Percentiles rank a stretch among this genome's conserved stretches.
phyloP scores from a whole-genome alignment of 2,329 filamentous ascomycete species.

The Stemphylium vesicarium region DNA sequence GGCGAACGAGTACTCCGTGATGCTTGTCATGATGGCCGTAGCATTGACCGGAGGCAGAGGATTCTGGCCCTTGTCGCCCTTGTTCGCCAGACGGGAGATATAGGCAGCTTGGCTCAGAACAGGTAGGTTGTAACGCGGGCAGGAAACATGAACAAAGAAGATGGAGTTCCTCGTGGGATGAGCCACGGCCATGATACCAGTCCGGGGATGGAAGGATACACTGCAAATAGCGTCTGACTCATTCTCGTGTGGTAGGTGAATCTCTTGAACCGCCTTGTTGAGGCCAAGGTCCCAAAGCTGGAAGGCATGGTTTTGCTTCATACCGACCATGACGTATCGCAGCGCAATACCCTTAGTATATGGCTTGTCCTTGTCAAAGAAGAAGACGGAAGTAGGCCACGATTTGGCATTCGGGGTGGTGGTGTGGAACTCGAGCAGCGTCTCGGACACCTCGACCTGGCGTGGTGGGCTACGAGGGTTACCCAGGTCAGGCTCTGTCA shows the following conservation, averaged over 20 bases:
- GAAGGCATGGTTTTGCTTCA: conserved; percentile 98
- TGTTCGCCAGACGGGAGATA: conserved; percentile 74
- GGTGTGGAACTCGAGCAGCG: conserved; percentile 84
- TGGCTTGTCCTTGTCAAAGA: conserved; percentile 94
- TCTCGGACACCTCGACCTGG: conserved; percentile 79
- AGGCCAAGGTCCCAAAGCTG: conserved; percentile 98
- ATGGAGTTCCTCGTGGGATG: conserved; percentile 97
- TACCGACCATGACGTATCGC: conserved; percentile 93
- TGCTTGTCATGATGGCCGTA: conserved; percentile 95
- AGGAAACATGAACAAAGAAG: conserved; percentile 95
- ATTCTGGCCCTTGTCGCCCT: conserved; percentile 58
- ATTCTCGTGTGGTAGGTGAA: conserved; percentile 94
- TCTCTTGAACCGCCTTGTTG: conserved; percentile 93
- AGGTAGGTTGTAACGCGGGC: conserved; percentile 84
- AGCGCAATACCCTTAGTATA: conserved; percentile 89
- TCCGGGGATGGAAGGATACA: conserved; percentile 89
- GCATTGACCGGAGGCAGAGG: conserved; percentile 81
- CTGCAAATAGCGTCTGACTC: conserved; percentile 98
- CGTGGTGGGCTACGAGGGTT: conserved; percentile 51
- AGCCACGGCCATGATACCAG: conserved; percentile 91
- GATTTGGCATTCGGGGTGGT: conserved; percentile 90
- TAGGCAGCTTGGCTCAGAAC: conserved; percentile 87
- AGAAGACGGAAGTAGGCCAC: conserved; percentile 93
- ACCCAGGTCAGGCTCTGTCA: conserved; percentile 62
- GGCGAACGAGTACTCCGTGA: conserved; percentile 91